Evolutionary conservation across 257 asterid species (phyloP), one percentile per base, ranked within the genome.

Genomic region (Plectranthus barbatus): DNA sequence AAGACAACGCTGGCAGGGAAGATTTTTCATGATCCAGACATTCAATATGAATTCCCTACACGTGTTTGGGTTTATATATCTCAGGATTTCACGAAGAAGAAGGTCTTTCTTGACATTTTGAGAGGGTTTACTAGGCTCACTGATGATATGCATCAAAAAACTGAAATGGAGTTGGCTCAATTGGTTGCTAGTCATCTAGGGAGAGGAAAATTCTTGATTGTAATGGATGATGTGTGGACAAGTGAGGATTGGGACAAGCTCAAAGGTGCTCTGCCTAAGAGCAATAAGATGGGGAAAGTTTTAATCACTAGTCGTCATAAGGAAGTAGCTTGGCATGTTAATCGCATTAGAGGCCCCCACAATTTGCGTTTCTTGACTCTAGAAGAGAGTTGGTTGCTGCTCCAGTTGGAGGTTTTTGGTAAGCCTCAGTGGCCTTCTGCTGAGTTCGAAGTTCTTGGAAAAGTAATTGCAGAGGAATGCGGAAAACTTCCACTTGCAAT

Each of bases 401-500:
- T 81, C 7, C 67, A 51, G 14, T 56, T 19, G 8, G 84, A 74
- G 67, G 83, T 79, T 8, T 84, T 76, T 13, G 74, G 81, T 34
- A 54, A 57, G 66, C 67, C 58, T 2, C 42, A 26, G 18, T 74
- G 75, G 61, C 85, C 84, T 42, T n/a, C 19, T 3, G 62, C 26
- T 1, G 80, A 81, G 18, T 31, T 84, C 24, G 74, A 64, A 50
- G 42, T 11, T 6, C 57, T 14, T 5, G 91, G 84, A 2, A 64
- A 36, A 37, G 8, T 50, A 0, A 84, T 84, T 20, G 80, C 77
- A 1, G 26, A 53, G 24, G 46, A 60, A 26, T 84, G 91, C 23
- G 74, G 36, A 4, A 76, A 83, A 11, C 69, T 84, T n/a, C 91
- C 91, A 7, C 84, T 84, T n/a, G 84, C 88, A 0, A 60, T 84